These are phyloP conservation scores for Thamnidium elegans DNA, from an alignment of 192 early-diverging fungal species.

Conservation along the genomic window DNA sequence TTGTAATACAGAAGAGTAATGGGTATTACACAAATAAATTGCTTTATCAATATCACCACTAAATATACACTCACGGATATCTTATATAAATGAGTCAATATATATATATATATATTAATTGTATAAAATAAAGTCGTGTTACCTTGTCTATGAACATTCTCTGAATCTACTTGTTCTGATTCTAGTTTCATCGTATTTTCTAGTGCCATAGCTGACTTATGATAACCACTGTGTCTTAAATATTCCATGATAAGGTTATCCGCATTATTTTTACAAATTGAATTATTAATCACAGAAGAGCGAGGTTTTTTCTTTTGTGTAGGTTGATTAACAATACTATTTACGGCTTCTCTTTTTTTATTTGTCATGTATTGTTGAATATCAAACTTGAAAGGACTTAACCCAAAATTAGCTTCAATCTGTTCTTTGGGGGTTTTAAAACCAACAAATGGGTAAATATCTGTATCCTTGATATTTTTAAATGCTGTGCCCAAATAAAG, in stretches of 20 bases:
- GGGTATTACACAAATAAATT: constrained; percentile 57
- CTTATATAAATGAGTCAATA: constrained; percentile 21
- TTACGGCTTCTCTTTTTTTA: background rate
- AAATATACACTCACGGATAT: constrained; percentile 51
- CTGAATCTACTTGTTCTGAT: background rate
- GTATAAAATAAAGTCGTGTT: background rate
- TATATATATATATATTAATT: background rate
- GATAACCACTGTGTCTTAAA: background rate
- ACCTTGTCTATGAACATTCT: constrained; percentile 18
- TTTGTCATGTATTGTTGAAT: constrained; percentile 42
- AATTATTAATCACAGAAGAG: background rate
- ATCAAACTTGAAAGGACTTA: constrained; percentile 55
- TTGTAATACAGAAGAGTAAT: constrained; percentile 66
- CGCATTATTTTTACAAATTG: background rate
- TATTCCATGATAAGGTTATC: constrained; percentile 5
- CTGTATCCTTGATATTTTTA: constrained; percentile 14
- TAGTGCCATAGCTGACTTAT: constrained; percentile 57
- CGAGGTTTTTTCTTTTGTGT: background rate
- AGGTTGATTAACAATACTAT: background rate
- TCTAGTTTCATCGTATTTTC: constrained; percentile 14
- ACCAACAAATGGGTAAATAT: constrained; percentile 57
- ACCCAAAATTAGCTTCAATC: constrained; percentile 62
- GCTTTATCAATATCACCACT: constrained; percentile 76
- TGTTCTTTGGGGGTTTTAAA: constrained; percentile 57
- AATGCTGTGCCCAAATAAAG: constrained; percentile 40